Evolutionary conservation across 257 asterid species (phyloP).

Genomic region (Leonotis leonurus): DNA sequence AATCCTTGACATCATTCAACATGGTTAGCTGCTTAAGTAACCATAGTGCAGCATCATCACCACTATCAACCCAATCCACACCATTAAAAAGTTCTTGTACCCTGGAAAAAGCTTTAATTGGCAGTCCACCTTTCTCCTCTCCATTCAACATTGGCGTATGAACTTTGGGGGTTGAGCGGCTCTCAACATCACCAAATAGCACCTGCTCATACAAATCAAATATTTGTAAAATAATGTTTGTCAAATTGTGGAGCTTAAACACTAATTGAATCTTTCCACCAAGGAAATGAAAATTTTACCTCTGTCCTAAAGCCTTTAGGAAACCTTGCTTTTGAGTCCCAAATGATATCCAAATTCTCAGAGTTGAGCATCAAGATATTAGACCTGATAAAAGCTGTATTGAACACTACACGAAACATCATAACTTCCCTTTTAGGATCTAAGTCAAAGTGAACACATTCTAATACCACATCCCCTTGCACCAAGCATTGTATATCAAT

Average conservation of each 20-base stretch:
- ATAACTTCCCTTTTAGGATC: slow-evolving; percentile 97
- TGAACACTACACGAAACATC: slow-evolving; percentile 95
- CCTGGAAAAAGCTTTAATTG: slow-evolving; percentile 87
- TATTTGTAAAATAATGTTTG: slow-evolving; percentile 14
- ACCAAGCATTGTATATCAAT: slow-evolving; percentile 95
- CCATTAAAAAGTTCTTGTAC: slow-evolving; percentile 90
- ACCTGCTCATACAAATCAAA: slow-evolving; percentile 40
- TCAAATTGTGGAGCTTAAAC: slow-evolving; percentile 4
- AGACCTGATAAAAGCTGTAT: slow-evolving; percentile 95
- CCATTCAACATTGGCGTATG: slow-evolving; percentile 69
- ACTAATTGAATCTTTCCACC: slow-evolving; percentile 1
- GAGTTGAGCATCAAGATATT: slow-evolving; percentile 87
- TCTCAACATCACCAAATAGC: slow-evolving; percentile 91
- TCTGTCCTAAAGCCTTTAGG: slow-evolving; percentile 96
- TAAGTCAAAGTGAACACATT: slow-evolving; percentile 84
- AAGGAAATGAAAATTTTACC: slow-evolving; percentile 36
- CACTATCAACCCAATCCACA: slow-evolving; percentile 75
- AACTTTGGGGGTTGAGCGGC: slow-evolving; percentile 54
- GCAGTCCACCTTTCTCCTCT: slow-evolving; percentile 88
- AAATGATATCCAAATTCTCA: slow-evolving; percentile 84
- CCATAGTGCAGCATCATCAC: slow-evolving; percentile 94
- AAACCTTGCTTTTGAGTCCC: slow-evolving; percentile 87
- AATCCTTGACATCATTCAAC: slow-evolving; percentile 75
- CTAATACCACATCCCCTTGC: slow-evolving; percentile 97
- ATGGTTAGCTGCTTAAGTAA: slow-evolving; percentile 78